Conservation (phyloP, 2,329 filamentous ascomycete genomes). For the Apiospora aurea region DNA sequence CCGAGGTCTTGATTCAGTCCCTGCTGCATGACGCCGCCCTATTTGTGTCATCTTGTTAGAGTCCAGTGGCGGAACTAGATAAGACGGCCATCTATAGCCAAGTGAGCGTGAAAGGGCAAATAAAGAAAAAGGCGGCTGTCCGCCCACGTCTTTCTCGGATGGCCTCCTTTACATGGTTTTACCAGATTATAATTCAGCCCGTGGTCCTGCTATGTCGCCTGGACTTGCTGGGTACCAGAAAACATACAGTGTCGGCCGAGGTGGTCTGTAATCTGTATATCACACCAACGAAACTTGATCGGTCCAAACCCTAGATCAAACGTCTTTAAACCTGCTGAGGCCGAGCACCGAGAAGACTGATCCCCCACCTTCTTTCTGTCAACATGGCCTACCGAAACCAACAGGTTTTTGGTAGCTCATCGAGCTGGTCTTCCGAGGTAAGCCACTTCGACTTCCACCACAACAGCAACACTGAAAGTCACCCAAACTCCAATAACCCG, state of each 20-base stretch:
- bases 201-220: not conserved
- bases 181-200: not conserved
- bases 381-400: slow-evolving; percentile 22
- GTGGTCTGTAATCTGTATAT: slow-evolving; percentile 9
- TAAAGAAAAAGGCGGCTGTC: slow-evolving; percentile 4
- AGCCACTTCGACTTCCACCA: slow-evolving; percentile 21
- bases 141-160: not conserved
- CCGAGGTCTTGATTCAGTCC: not conserved
- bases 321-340: not conserved
- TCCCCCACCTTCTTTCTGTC: slow-evolving; percentile 19
- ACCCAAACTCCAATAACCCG: slow-evolving; percentile 7
- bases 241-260: not conserved
- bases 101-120: not conserved
- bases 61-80: slow-evolving; percentile 9
- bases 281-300: not conserved
- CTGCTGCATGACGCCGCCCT: slow-evolving; percentile 17
- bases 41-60: slow-evolving; percentile 10
- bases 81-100: not conserved
- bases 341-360: not conserved
- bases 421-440: slow-evolving; percentile 24
- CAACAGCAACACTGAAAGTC: not conserved
- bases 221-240: not conserved
- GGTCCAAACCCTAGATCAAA: not conserved
- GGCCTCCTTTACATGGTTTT: not conserved
- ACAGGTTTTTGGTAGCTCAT: not conserved